A percentile compares a stretch with the other conserved stretches of the same genome.
phyloP scores from a whole-genome alignment of 257 asterid species.

The Lycium ferocissimum region DNA sequence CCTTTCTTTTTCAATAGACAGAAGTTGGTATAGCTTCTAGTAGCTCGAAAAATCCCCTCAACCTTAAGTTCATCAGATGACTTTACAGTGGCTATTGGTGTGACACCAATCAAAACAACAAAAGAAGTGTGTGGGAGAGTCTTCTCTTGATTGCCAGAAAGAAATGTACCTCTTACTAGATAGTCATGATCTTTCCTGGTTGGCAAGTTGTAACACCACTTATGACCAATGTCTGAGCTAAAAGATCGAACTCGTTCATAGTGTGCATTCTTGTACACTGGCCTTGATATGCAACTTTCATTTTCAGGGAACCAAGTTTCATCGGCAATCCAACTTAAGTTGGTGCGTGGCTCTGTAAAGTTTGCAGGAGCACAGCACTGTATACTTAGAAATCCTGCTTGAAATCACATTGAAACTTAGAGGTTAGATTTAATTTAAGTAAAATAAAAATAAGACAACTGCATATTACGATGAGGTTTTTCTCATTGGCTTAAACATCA shows the following conservation, averaged over 20 bases:
- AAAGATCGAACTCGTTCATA: constrained; percentile 48
- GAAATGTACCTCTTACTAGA: constrained; percentile 59
- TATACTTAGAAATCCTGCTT: constrained; percentile 59
- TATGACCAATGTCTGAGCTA: constrained; percentile 41
- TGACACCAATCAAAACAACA: constrained; percentile 50
- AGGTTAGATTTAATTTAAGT: constrained; percentile 2
- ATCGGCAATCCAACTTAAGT: constrained; percentile 49
- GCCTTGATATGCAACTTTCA: constrained; percentile 44
- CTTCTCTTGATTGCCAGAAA: constrained; percentile 44
- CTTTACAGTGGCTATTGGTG: constrained; percentile 49
- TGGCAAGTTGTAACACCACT: constrained; percentile 62
- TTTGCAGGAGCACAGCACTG: constrained; percentile 48
- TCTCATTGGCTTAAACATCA: background rate
- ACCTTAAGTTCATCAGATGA: constrained; percentile 32
- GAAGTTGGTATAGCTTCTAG: constrained; percentile 49
- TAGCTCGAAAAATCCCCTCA: constrained; percentile 60
- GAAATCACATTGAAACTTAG: constrained; percentile 7
- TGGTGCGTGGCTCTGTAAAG: constrained; percentile 39
- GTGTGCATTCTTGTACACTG: constrained; percentile 36
- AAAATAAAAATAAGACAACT: background rate
- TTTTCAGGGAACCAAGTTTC: constrained; percentile 50
- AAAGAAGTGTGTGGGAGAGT: constrained; percentile 39
- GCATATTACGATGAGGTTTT: background rate
- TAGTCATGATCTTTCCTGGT: constrained; percentile 51
- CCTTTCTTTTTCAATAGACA: constrained; percentile 55